Base-by-base conservation (phyloP, 2,329 filamentous ascomycete genomes). In the Dothistroma septosporum region DNA sequence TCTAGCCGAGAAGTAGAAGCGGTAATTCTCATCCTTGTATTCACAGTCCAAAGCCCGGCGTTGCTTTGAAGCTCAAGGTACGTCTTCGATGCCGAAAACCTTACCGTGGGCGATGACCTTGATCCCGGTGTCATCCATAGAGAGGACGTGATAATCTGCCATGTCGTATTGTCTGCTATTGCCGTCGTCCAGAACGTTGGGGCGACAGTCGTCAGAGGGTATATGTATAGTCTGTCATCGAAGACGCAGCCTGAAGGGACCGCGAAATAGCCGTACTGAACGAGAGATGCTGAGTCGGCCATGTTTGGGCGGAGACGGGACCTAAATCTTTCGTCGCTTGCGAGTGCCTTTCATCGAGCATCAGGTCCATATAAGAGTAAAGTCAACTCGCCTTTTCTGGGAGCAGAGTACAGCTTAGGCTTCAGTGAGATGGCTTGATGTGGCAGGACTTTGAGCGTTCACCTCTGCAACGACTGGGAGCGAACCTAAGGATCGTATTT, bases 81-180 rank as follows among this genome's bases (percentile, higher is more conserved):
- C 79, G 69, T 90, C 85, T 54, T 83, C 80, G 49, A 83, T 78
- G 57, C 79, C 80, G 46, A 93, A 82, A 14, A 83, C 88, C 53
- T 89, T 80, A 69, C 89, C 89, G 76, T 92, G 89, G 77, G 92
- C 89, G 21, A 81, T 86, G 2, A 91, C 87, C 19, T 80, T 78
- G 0, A 79, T 78, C 62, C 80, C 81, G 24, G 85, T 77, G 1
- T 81, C 78, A 58, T 84, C 81, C 60, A 83, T 77, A 66, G 83
- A 87, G 75, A 92, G 87, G 73, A 92, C 89, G 75, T 92, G 89
- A 80, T 92, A 92, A 78, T 92, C 89, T 59, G 78, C 82, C 89
- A 92, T 92, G 78, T 91, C 89, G 74, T 91, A 92, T 74, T 92
- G 89, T 77, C 91, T 89, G 72, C 89, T 89, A 81, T 91, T 91